phyloP scores from a whole-genome alignment of 2,329 filamentous ascomycete genomes.

The Monosporascus cannonballus region DNA sequence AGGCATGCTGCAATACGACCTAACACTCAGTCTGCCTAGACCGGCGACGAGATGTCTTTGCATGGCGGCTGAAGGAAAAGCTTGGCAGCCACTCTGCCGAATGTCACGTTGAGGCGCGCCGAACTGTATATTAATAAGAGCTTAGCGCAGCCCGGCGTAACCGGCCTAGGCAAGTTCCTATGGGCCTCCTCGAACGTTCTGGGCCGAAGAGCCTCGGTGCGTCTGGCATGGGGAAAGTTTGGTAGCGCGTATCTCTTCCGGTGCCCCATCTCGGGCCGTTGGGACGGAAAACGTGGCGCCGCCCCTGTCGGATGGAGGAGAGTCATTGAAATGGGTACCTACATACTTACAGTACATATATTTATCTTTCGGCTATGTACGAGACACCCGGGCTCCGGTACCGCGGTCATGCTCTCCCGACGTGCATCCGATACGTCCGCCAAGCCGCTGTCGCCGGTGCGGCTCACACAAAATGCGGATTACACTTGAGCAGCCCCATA shows the following conservation, averaged over 20 bases:
- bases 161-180: no score
- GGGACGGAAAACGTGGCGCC: not conserved
- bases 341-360: not conserved
- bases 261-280: not conserved
- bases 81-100: not conserved
- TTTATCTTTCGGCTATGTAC: not conserved
- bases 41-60: no score
- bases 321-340: not conserved
- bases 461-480: not conserved
- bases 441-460: not conserved
- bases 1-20: no score
- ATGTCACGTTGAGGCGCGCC: not conserved
- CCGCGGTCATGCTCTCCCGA: not conserved
- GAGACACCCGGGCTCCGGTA: not conserved
- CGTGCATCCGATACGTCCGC: not conserved
- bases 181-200: not conserved
- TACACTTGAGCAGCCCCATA: not conserved
- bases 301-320: no score
- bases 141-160: not conserved
- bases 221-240: not conserved
- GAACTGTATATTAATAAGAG: not conserved
- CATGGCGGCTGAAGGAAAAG: not conserved
- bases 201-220: not conserved
- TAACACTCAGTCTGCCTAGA: no score
- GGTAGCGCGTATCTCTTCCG: not conserved